These are phyloP conservation scores for Phyllosticta citriasiana DNA, from an alignment of 2,329 filamentous ascomycete genomes.

Conservation along the genomic window DNA sequence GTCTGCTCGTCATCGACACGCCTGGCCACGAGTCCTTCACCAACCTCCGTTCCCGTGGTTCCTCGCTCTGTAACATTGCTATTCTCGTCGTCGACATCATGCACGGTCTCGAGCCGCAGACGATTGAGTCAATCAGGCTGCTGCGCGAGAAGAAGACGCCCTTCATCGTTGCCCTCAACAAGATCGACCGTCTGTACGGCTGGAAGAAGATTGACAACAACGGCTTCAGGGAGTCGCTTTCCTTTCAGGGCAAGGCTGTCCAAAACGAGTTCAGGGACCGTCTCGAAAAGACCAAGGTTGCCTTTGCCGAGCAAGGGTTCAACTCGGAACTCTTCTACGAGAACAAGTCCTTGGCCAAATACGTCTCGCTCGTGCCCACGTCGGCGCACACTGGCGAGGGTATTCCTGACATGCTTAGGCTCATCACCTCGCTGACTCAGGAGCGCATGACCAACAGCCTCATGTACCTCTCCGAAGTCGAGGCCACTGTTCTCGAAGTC, in stretches of 20 bases:
- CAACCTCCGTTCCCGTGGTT: constrained; percentile 91
- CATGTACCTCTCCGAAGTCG: constrained; percentile 97
- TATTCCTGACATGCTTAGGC: constrained; percentile 97
- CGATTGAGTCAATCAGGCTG: constrained; percentile 91
- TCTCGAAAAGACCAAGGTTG: constrained; percentile 81
- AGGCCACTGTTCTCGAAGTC: constrained; percentile 95
- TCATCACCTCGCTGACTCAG: constrained; percentile 84
- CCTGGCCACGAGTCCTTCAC: constrained; percentile 99
- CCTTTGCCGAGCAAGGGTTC: constrained; percentile 93
- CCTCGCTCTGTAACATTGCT: constrained; percentile 97
- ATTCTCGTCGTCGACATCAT: constrained; percentile 99
- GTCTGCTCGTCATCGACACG: constrained; percentile 93
- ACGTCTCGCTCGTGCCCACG: constrained; percentile 92
- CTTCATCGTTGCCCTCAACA: constrained; percentile 98
- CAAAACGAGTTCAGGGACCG: constrained; percentile 91
- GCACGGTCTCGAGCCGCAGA: constrained; percentile 97
- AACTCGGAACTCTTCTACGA: constrained; percentile 95
- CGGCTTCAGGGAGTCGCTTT: constrained; percentile 87
- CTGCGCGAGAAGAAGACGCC: constrained; percentile 90
- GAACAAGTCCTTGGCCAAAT: constrained; percentile 93
- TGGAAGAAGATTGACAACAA: constrained; percentile 99
- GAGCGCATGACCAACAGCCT: constrained; percentile 94
- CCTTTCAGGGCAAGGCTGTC: constrained; percentile 82
- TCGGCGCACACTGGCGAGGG: constrained; percentile 98
- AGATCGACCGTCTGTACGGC: constrained; percentile 97